Base-by-base conservation (phyloP, 176 grass and related monocot genomes). In the Calamus simplicifolius region DNA sequence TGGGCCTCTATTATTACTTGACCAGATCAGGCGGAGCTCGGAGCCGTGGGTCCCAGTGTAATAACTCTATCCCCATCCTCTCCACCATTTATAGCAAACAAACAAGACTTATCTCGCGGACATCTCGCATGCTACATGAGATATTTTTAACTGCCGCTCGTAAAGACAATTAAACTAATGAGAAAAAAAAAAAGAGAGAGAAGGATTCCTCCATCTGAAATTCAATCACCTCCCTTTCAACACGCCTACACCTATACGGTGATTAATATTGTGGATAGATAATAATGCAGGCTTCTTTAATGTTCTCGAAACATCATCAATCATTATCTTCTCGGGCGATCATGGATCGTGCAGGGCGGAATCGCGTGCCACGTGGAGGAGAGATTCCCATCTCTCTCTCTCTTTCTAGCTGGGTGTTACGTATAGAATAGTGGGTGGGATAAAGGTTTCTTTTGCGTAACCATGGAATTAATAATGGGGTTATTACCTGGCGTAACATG, bases 321-420 rank as follows among this genome's bases (percentile, higher is more conserved):
- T 95, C 61, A 85, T 95, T 79, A 79, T 82, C 75, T 54, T 71
- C 5, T 30, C 29, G 35, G 50, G 62, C 26, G 73, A 95, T 85
- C 65, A 74, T 81, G 62, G 66, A 63, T 76, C 48, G 74, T 73
- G 71, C 62, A 75, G 76, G 76, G 78, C 69, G 76, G 76, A 76
- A 84, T 88, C 68, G 72, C 76, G 85, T 85, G 89, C 85, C 85
- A 95, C 68, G 77, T 82, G 78, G 81, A 73, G 10, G 6, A 29
- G 26, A 18, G 58, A 60, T 60, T 38, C 57, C 27, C 6, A 6
- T 26, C 57, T 6, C 17, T 5, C 2, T 12, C 57, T 17, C 5
- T 16, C 13, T 6, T 23, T 23, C 15, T 6, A 25, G 23, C 49
- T 67, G 35, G 35, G 35, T 3, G 35, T 13, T 35, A 8, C 31